A percentile compares a stretch with the other conserved stretches of the same genome.
phyloP scores from a whole-genome alignment of 192 early-diverging fungal genomes.

The Umbelopsis vinacea region DNA sequence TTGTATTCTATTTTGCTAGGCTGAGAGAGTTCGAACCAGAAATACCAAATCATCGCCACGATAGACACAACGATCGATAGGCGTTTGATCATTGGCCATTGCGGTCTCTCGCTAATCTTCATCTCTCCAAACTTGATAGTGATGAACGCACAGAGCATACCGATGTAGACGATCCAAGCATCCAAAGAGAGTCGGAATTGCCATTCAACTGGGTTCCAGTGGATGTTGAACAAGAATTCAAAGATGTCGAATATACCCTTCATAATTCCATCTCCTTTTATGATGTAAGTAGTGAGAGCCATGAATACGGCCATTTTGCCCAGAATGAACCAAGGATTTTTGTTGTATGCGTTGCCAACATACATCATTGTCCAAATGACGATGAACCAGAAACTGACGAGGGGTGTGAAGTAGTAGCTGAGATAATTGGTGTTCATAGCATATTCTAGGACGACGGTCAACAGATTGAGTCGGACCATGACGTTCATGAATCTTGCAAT shows the following conservation, averaged over 20 bases:
- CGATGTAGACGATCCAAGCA: slow-evolving; percentile 68
- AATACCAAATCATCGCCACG: slow-evolving; percentile 55
- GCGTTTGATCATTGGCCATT: slow-evolving; percentile 46
- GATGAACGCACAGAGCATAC: slow-evolving; percentile 66
- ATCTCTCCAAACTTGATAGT: slow-evolving; percentile 48
- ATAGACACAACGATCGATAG: slow-evolving; percentile 40
- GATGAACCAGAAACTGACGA: slow-evolving; percentile 72
- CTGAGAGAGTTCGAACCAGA: slow-evolving; percentile 53
- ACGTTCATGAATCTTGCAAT: slow-evolving; percentile 64
- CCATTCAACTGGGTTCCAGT: slow-evolving; percentile 71
- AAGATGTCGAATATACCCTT: slow-evolving; percentile 49
- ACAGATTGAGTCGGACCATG: slow-evolving; percentile 69
- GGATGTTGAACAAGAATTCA: slow-evolving; percentile 46
- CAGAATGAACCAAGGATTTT: slow-evolving; percentile 49
- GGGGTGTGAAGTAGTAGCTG: slow-evolving; percentile 80
- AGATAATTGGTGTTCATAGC: slow-evolving; percentile 72
- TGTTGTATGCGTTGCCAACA: slow-evolving; percentile 51
- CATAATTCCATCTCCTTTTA: slow-evolving; percentile 47
- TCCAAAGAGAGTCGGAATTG: slow-evolving; percentile 74
- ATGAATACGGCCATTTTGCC: slow-evolving; percentile 56
- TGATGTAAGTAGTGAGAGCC: slow-evolving; percentile 35
- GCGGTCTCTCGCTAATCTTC: slow-evolving; percentile 32
- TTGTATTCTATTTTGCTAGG: slow-evolving; percentile 68
- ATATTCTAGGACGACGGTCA: slow-evolving; percentile 67
- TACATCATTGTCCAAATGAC: slow-evolving; percentile 73